Base-by-base conservation (phyloP, 2,329 filamentous ascomycete species). In the Rasamsonia emersonii region DNA sequence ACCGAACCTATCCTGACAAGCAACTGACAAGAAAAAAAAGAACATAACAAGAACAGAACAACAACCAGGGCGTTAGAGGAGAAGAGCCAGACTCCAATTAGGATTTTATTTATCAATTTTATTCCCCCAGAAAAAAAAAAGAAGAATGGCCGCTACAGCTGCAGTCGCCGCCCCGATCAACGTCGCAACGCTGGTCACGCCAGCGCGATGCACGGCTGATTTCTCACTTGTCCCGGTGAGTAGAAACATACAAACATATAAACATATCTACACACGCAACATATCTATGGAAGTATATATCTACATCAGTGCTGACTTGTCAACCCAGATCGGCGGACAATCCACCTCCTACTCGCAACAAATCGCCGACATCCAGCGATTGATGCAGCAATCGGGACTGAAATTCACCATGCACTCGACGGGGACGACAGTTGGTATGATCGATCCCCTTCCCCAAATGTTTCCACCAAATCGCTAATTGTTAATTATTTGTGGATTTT, bases 351-450 rank as follows among this genome's bases (percentile, higher is more conserved):
- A 86, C 8, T 78, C 82, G 1, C 76, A 79, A 45, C 82, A 94
- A 53, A 77, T 95, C 13, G 86, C 88, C 11, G 76, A 80, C 41
- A 83, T 94, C 15, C 86, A 94, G 63, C 75, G 77, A 33, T 68
- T 94, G 28, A 70, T 94, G 46, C 76, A 80, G 58, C 75, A 73
- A 28, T 86, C 80, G 46, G 84, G 84, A 2, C 59, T 94, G 40
- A 77, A 73, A 42, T 86, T 83, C 51, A 77, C 73, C 23, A 88
- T 94, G 83, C 86, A 94, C 61, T 82, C 82, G 18, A 86, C 86
- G 4, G 88, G 88, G 8, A 94, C 86, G 0, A 93, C 85, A 0
- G 71, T 94, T 38, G 84, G 83, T 86, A 63, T 36, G 75, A 17
- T 14, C 24, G 7, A 15, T 8, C 10, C 7, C 14, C 7, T 7